Evolutionary conservation across 192 early-diverging fungal species (phyloP).

Genomic region (Irineochytrium annulatum): DNA sequence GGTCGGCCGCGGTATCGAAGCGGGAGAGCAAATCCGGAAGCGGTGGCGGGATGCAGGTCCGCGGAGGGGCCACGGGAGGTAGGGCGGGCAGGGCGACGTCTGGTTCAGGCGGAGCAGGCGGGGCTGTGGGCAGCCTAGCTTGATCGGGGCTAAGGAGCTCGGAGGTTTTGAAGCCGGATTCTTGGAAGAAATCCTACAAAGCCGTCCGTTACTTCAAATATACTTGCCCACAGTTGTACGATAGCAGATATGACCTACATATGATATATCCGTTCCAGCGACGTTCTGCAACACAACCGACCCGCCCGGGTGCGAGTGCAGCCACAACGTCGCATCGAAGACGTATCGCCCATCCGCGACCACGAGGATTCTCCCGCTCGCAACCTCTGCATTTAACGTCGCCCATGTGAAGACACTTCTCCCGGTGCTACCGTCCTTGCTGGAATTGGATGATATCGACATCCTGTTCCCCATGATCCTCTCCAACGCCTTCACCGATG

Average conservation of each 20-base stretch:
- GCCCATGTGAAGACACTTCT: background rate
- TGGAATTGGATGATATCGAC: background rate
- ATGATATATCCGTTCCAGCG: slow-evolving; percentile 13
- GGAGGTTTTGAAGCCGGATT: background rate
- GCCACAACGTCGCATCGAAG: slow-evolving; percentile 17
- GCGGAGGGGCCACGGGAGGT: background rate
- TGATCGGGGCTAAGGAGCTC: background rate
- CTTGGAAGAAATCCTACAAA: background rate
- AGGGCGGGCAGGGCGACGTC: background rate
- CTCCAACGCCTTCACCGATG: background rate
- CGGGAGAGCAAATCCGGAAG: background rate
- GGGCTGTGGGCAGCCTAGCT: background rate
- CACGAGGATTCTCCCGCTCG: slow-evolving; percentile 11
- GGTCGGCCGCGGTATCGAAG: background rate
- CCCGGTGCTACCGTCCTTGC: background rate
- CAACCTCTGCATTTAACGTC: background rate
- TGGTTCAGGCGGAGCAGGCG: background rate
- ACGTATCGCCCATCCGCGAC: slow-evolving; percentile 15
- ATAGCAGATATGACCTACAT: background rate
- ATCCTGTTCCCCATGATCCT: background rate
- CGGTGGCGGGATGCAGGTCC: background rate
- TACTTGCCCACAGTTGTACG: background rate
- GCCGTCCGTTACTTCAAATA: background rate
- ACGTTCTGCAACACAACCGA: slow-evolving; percentile 11
- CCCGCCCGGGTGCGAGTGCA: slow-evolving; percentile 14